Conservation (phyloP, 345 rosid genomes). For the Sisymbrium irio region DNA sequence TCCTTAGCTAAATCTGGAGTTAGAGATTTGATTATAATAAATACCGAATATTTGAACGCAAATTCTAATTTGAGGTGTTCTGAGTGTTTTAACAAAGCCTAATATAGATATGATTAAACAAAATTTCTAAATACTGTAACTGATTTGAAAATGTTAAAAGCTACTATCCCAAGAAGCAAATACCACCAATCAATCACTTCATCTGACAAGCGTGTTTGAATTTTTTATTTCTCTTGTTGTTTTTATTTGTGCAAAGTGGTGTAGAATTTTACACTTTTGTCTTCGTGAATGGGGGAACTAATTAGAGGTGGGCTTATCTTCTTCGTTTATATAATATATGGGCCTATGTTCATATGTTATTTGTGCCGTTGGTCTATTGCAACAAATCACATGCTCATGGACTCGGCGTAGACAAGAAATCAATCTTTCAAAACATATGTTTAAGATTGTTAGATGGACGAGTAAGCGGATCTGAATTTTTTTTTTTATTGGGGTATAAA, state of each 20-base stretch:
- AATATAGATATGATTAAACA: background rate
- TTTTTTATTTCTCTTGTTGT: background rate
- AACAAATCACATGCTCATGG: background rate
- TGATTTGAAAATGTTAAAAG: background rate
- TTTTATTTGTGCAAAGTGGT: background rate
- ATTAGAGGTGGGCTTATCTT: background rate
- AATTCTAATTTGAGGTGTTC: background rate
- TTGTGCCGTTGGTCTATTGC: background rate
- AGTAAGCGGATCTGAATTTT: no score
- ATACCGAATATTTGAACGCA: no score
- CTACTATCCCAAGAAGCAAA: background rate
- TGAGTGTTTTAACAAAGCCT: background rate
- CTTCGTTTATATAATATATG: background rate
- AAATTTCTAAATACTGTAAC: background rate
- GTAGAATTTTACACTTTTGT: background rate
- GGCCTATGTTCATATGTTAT: background rate
- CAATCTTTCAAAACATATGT: background rate
- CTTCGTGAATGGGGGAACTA: background rate
- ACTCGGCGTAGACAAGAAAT: background rate
- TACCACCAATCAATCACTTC: constrained; percentile 6
- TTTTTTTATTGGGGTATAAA: no score
- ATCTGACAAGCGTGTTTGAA: background rate
- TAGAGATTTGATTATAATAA: background rate
- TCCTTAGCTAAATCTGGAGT: no score
- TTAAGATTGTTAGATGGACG: background rate